Base-by-base conservation (phyloP, 176 grass and related monocot species). In the Oryza coarctata region DNA sequence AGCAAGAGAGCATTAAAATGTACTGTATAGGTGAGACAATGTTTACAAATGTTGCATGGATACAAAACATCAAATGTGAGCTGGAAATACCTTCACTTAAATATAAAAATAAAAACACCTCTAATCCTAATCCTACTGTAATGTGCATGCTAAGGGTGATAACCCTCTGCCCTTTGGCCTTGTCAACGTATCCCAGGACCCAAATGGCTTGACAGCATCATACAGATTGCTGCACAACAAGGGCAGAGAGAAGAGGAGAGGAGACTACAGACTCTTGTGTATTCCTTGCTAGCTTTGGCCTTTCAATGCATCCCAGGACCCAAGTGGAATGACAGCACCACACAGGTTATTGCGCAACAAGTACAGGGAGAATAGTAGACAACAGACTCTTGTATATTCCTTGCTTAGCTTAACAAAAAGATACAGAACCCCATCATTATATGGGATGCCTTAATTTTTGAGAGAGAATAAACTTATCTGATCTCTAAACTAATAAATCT, bases 1-100 rank as follows among this genome's bases (percentile, higher is more conserved):
- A 87, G 7, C 22, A 84, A 60, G n/a, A 82, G 28, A 44, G 43
- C 55, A 86, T 26, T 55, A 88, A 84, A 17, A 79, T 79, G 78
- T 2, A 80, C 67, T 26, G 33, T 62, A n/a, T 27, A 38, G 70
- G 28, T 76, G 25, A 52, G 64, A 3, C n/a, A 17, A 80, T 67
- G 43, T 68, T 69, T 67, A 72, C 26, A 83, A 77, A 86, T 18
- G 45, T 40, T 30, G 20, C 68, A 4, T 13, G 62, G 22, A 40
- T 74, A 68, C 47, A 20, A 67, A 44, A 76, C 12, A 27, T 20
- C 22, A 62, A 13, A 36, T 9, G 40, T 45, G 18, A 82, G 68
- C 69, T 11, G n/a, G 29, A 82, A 82, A 82, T 73, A 25, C n/a
- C n/a, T n/a, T n/a, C 10, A 77, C 12, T 57, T 47, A 70, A 70